Base-by-base conservation (phyloP, 176 grass and related monocot genomes). In the Eragrostis nindensis region DNA sequence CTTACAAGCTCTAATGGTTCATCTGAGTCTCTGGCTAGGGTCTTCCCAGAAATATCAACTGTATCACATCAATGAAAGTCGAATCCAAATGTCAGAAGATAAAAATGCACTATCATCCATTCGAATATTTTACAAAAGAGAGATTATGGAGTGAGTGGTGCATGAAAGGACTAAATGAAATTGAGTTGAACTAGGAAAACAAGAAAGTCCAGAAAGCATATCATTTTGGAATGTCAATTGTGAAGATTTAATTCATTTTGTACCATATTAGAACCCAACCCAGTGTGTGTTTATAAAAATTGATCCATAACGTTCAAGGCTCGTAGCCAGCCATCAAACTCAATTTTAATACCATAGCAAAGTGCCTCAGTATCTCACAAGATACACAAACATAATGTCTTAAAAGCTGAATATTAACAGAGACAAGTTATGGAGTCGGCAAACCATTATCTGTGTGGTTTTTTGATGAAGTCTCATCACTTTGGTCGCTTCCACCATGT, bases 361-460 rank as follows among this genome's bases (percentile, higher is more conserved):
- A 38, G 65, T 44, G 27, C 3, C 22, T 8, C 64, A 6, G 22
- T 21, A 59, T 38, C 13, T 14, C 53, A 43, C 29, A 77, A 74
- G 60, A 24, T 73, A 62, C 30, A 18, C 53, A 60, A 61, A 18
- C 18, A 54, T 53, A 75, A 64, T 66, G 61, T 27, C 53, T 80
- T 49, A 40, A 43, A 52, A 70, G 24, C n/a, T 57, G 26, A 70
- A 77, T 55, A 61, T 78, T 66, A 7, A 39, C 29, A 68, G 71
- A 82, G 45, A 64, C 9, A 66, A 25, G 62, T 55, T 39, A 13
- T 17, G 19, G 52, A 83, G 63, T 73, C 50, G 27, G 65, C 86
- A 53, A 81, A 94, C 95, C 95, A 86, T 92, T 92, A 66, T 87
- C 68, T 54, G 54, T 80, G 72, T 75, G 46, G 82, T 74, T 92